Base-by-base conservation (phyloP, 2,329 filamentous ascomycete species). In the Nemania sp. region DNA sequence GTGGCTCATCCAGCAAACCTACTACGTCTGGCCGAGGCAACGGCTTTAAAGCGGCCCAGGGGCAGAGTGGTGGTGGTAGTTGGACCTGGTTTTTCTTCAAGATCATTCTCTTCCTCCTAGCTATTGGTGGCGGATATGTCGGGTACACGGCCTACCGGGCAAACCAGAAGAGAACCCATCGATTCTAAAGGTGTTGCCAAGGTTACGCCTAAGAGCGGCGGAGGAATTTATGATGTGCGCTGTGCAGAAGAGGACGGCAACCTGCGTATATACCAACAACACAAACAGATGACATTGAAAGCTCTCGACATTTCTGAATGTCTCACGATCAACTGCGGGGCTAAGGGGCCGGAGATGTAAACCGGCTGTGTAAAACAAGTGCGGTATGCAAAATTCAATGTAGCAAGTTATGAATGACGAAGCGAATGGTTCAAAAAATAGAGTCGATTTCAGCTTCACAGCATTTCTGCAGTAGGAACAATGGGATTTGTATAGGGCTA, bases 71-170 rank as follows among this genome's bases (percentile, higher is more conserved):
- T 66, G 82, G 86, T 66, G 82, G 86, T 72, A 85, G 85, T 80
- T 89, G 86, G 86, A 82, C 81, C 56, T 88, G 86, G 86, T 86
- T 88, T 80, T 83, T 98, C 70, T 86, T 94, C 80, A 98, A 98
- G 88, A 85, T 93, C 70, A 78, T 98, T 67, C 76, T 97, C 68
- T 92, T 97, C 80, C 83, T 92, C 71, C 79, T 90, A 32, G 87
- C 89, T 18, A 74, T 91, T 52, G 92, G 86, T 10, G 94, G 92
- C 73, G 92, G 79, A 4, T 99, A 98, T 79, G 89, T 94, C 52
- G 95, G 93, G 29, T 98, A 87, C 79, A 98, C 94, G 6, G 87
- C 91, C 53, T 99, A 93, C 82, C 88, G 94, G 77, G 81, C 91
- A 71, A 89, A 86, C 80, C 85, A 83, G 79, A 83, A 85, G 79